Base-by-base conservation (phyloP, 202 grass and related monocot species). In the Eragrostis tef region DNA sequence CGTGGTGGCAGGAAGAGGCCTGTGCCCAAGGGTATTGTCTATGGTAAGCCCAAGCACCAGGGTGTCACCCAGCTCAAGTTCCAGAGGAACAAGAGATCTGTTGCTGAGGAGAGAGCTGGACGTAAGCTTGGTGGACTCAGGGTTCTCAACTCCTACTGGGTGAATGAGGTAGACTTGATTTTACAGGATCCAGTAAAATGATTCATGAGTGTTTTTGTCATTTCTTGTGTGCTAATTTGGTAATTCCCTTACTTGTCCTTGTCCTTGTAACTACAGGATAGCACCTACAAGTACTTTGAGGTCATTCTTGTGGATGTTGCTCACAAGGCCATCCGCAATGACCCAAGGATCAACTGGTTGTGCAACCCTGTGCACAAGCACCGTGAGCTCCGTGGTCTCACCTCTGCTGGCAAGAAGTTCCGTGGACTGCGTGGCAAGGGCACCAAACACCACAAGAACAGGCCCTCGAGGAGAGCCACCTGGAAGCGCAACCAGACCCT, bases 1-100 rank as follows among this genome's bases (percentile, higher is more conserved):
- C 91, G 94, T 73, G 94, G 94, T 83, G 94, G 94, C 66, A 88
- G 94, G 89, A 97, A 97, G 91, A 90, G 94, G 84, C 94, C 94
- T 50, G 92, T 97, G 20, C 84, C 94, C 21, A 97, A 97, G 86
- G 94, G 92, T 92, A 97, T 94, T 82, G 94, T 97, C 19, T 97
- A 97, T 69, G 94, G 94, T 56, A 97, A 97, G 75, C 92, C 94
- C 25, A 97, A 97, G 86, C 89, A 97, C 82, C 94, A 97, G 87
- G 94, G 94, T 93, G 86, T 97, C 27, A 97, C 90, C 54, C 94
- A 97, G 57, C 91, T 97, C 21, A 97, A 97, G 86, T 97, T 97
- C 94, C 94, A 97, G 71, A 89, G 92, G 79, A 97, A 97, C 91
- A 97, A 97, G 78, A 84, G 94, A 56, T 97, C 94, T 52, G 92